Conservation (phyloP, 2,329 filamentous ascomycete species). For the Cladosporium sp. region DNA sequence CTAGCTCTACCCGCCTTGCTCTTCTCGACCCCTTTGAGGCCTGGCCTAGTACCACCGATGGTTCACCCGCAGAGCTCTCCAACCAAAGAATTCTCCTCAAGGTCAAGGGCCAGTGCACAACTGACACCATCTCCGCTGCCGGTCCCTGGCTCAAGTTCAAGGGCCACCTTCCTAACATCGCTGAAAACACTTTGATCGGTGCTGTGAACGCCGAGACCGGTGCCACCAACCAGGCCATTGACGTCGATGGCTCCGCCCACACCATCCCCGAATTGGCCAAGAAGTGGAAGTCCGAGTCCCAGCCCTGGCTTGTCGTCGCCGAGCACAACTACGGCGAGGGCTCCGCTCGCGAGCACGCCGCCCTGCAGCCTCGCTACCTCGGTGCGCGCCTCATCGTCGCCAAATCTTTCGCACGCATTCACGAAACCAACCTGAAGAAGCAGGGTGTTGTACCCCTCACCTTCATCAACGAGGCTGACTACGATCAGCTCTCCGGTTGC, state of each 20-base stretch:
- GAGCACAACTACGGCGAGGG: slow-evolving; percentile 98
- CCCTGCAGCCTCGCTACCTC: slow-evolving; percentile 85
- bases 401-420: slow-evolving; percentile 87
- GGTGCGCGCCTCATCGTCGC: slow-evolving; percentile 78
- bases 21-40: slow-evolving; percentile 84
- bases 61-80: slow-evolving; percentile 55
- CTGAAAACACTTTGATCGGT: slow-evolving; percentile 93
- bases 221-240: slow-evolving; percentile 90
- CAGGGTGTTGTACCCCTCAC: slow-evolving; percentile 94
- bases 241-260: slow-evolving; percentile 63
- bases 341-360: slow-evolving; percentile 83
- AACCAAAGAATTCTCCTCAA: slow-evolving; percentile 88
- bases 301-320: slow-evolving; percentile 88
- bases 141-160: slow-evolving; percentile 99
- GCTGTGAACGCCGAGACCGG: slow-evolving; percentile 88
- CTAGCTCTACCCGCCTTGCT: slow-evolving; percentile 84
- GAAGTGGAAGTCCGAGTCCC: slow-evolving; percentile 71
- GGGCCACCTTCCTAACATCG: slow-evolving; percentile 96
- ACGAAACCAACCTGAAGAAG: slow-evolving; percentile 96
- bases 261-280: slow-evolving; percentile 85
- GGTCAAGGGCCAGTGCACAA: slow-evolving; percentile 96
- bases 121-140: slow-evolving; percentile 95
- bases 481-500: slow-evolving; percentile 75
- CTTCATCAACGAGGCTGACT: slow-evolving; percentile 83
- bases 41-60: slow-evolving; percentile 58